phyloP scores from a whole-genome alignment of 352 stramenopile species.

The Globisporangium paroecandrum region DNA sequence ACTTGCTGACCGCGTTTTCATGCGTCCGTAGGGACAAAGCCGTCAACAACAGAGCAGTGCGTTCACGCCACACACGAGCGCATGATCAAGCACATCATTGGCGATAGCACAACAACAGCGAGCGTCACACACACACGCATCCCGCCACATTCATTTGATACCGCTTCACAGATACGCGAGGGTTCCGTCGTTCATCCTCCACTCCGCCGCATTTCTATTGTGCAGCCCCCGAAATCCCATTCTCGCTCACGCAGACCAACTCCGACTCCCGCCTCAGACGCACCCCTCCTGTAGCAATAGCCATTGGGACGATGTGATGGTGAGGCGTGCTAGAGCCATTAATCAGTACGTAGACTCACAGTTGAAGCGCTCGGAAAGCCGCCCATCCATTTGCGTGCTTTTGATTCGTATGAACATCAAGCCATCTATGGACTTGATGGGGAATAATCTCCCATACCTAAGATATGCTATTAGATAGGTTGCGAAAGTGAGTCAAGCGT shows the following conservation, averaged over 20 bases:
- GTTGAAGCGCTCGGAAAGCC: not conserved
- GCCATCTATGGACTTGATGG: not conserved
- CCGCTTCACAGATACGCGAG: not conserved
- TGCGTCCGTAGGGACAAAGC: not conserved
- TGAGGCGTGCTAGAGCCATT: not conserved
- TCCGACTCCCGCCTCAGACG: not conserved
- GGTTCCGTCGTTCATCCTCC: not conserved
- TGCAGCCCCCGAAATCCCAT: not conserved
- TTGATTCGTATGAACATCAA: not conserved
- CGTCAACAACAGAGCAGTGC: not conserved
- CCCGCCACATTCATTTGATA: not conserved
- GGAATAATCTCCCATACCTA: not conserved
- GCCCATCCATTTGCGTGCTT: not conserved
- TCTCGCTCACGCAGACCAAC: not conserved
- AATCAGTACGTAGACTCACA: not conserved
- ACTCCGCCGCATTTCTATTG: constrained; percentile 9
- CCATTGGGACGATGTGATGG: not conserved
- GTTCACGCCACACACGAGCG: not conserved
- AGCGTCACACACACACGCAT: not conserved
- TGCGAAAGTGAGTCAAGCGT: not conserved
- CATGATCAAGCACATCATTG: not conserved
- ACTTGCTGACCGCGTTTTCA: not conserved
- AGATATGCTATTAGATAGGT: not conserved
- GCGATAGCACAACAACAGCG: not conserved
- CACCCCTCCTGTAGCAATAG: not conserved